These are phyloP conservation scores for Clarireedia sp. DNA, from an alignment of 2,329 filamentous ascomycete genomes.

Conservation along the genomic window DNA sequence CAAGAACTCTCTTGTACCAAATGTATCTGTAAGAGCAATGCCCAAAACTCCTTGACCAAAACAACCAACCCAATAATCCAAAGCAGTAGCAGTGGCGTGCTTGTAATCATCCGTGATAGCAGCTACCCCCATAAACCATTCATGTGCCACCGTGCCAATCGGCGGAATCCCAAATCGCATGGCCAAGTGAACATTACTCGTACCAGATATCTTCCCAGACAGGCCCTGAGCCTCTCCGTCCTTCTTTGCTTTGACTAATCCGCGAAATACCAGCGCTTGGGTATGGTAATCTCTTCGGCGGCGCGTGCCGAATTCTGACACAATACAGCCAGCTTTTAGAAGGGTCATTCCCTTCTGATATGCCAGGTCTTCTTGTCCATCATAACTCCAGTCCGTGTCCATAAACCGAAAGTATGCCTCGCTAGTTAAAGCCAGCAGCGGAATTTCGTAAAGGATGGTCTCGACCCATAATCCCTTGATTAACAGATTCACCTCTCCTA, in stretches of 20 bases:
- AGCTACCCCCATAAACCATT: conserved; percentile 99
- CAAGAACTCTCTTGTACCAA: conserved; percentile 85
- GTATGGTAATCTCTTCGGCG: conserved; percentile 89
- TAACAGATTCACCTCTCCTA: conserved; percentile 69
- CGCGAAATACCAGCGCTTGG: conserved; percentile 83
- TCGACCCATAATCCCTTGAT: conserved; percentile 84
- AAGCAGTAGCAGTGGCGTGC: conserved; percentile 72
- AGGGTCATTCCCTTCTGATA: conserved; percentile 72
- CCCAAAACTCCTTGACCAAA: conserved; percentile 79
- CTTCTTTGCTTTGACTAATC: conserved; percentile 70
- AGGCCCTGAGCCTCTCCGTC: conserved; percentile 58
- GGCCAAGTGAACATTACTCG: conserved; percentile 94
- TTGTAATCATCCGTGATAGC: conserved; percentile 83
- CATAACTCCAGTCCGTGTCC: conserved; percentile 85
- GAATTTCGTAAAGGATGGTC: conserved; percentile 97
- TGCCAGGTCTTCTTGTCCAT: conserved; percentile 78
- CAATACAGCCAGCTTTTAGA: conserved; percentile 73
- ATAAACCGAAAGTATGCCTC: conserved; percentile 98
- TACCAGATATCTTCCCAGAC: conserved; percentile 71
- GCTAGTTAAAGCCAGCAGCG: conserved; percentile 80
- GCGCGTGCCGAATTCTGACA: conserved; percentile 91
- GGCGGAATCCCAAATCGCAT: conserved; percentile 84
- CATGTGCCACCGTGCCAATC: conserved; percentile 86
- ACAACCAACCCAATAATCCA: conserved; percentile 83
- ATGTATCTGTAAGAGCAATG: conserved; percentile 92